Evolutionary conservation across 306 rosid species (phyloP).

Genomic region (Lathyrus oleraceus): DNA sequence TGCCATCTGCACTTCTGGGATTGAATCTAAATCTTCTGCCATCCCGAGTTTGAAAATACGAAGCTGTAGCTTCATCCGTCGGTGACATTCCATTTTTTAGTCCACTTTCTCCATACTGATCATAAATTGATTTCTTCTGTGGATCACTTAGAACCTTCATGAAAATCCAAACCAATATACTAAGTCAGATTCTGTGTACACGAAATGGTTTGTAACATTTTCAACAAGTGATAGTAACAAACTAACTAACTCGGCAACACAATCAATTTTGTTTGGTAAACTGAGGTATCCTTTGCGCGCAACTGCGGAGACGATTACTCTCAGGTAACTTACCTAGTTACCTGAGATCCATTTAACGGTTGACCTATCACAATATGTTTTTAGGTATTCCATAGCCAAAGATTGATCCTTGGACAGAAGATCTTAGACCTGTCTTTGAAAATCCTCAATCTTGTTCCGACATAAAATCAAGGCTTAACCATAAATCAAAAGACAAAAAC

Average conservation of each 20-base stretch:
- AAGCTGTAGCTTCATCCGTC: slow-evolving; percentile 59
- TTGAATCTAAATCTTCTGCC: slow-evolving; percentile 77
- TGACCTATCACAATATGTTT: not conserved
- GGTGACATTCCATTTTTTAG: slow-evolving; percentile 73
- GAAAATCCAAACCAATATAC: slow-evolving; percentile 18
- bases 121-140: slow-evolving; percentile 83
- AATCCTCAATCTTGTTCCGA: not conserved
- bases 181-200: slow-evolving; percentile 14
- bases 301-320: not conserved
- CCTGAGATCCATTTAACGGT: not conserved
- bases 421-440: not conserved
- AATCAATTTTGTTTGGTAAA: not conserved
- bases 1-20: slow-evolving; percentile 74
- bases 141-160: slow-evolving; percentile 89
- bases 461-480: not conserved
- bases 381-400: not conserved
- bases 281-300: not conserved
- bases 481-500: not conserved
- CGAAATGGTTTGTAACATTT: not conserved
- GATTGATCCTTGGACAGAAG: not conserved
- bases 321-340: not conserved
- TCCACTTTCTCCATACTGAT: slow-evolving; percentile 82
- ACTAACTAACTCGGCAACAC: not conserved
- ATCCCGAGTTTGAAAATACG: slow-evolving; percentile 70
- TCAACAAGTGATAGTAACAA: not conserved